A percentile compares a stretch with the other conserved stretches of the same genome.
These are phyloP conservation scores for Arctostaphylos glauca DNA, from an alignment of 148 eudicot genomes.

Conservation along the genomic window DNA sequence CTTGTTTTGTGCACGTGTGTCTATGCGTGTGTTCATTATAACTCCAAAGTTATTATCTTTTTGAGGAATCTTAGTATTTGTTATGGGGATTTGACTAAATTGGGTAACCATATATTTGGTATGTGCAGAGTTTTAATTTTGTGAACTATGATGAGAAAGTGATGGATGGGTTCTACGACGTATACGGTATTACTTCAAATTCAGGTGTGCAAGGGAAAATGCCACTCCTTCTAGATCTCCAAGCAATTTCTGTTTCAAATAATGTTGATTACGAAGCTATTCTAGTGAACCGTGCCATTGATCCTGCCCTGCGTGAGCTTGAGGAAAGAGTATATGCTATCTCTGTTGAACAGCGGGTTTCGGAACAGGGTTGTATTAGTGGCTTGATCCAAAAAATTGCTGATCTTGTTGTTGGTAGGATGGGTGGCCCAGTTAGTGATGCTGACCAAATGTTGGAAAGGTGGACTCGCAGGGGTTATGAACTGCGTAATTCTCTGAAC, in stretches of 20 bases:
- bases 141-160: constrained; percentile 84
- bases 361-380: constrained; percentile 41
- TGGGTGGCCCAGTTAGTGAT: constrained; percentile 93
- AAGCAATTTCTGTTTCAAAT: constrained; percentile 57
- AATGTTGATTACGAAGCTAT: constrained; percentile 70
- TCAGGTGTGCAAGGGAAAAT: constrained; percentile 58
- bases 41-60: not conserved
- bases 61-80: not conserved
- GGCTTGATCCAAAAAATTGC: constrained; percentile 72
- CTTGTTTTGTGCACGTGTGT: constrained; percentile 4
- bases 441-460: constrained; percentile 71
- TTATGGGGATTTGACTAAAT: constrained; percentile 4
- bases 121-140: constrained; percentile 75
- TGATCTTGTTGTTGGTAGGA: constrained; percentile 66
- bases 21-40: constrained; percentile 12
- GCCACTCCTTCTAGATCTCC: constrained; percentile 73
- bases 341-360: constrained; percentile 45
- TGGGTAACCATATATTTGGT: constrained; percentile 13
- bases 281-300: constrained; percentile 63
- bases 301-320: constrained; percentile 61
- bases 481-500: constrained; percentile 54
- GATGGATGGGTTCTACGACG: constrained; percentile 89
- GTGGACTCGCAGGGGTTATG: constrained; percentile 70
- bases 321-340: constrained; percentile 67
- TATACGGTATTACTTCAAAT: constrained; percentile 53